Conservation (phyloP, 108 stramenopile genomes). For the Seminavis robusta region DNA sequence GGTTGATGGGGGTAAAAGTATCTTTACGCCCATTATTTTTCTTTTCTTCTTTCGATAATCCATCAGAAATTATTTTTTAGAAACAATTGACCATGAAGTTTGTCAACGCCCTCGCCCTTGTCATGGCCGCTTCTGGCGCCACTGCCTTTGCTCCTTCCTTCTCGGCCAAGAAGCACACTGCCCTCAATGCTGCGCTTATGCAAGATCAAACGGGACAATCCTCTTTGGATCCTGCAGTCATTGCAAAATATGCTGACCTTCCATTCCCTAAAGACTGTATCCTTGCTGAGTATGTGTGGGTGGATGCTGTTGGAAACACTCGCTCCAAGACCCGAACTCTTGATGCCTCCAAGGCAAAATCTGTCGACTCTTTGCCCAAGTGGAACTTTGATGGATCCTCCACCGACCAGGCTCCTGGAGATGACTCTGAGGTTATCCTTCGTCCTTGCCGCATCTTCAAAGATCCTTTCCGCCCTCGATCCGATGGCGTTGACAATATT, state of each 20-base stretch:
- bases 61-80: no score
- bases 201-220: slow-evolving; percentile 53
- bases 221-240: slow-evolving; percentile 71
- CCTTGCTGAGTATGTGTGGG: slow-evolving; percentile 90
- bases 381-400: slow-evolving; percentile 98
- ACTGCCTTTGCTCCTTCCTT: slow-evolving; percentile 33
- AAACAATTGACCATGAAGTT: slow-evolving; percentile 40
- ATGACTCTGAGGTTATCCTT: slow-evolving; percentile 93
- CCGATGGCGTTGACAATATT: slow-evolving; percentile 83
- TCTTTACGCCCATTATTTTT: no score
- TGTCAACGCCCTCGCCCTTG: slow-evolving; percentile 17
- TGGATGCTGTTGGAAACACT: slow-evolving; percentile 84
- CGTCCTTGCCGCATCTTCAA: slow-evolving; percentile 82
- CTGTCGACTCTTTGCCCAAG: slow-evolving; percentile 69
- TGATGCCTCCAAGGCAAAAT: slow-evolving; percentile 43
- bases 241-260: slow-evolving; percentile 55
- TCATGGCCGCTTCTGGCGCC: slow-evolving; percentile 11
- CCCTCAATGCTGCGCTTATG: slow-evolving; percentile 20
- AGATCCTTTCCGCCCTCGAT: slow-evolving; percentile 92
- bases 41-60: no score
- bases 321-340: slow-evolving; percentile 88
- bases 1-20: no score
- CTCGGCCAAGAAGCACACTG: not conserved
- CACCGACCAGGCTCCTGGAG: slow-evolving; percentile 95
- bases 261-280: slow-evolving; percentile 68